Conservation (phyloP, 129 eudicot species). For the Escallonia herrerae region DNA sequence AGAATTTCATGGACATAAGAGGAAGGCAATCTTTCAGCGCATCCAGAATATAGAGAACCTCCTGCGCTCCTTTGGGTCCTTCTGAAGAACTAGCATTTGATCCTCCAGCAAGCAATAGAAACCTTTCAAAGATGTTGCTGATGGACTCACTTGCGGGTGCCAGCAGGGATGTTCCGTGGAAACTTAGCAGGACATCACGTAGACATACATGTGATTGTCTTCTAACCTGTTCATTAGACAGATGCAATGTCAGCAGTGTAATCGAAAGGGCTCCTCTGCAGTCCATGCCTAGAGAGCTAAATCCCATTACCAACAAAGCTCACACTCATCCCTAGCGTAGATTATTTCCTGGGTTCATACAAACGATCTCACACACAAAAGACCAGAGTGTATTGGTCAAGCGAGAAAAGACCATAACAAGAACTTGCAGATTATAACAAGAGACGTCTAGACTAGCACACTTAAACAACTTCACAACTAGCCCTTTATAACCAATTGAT, state of each 20-base stretch:
- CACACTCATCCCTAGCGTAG: background rate
- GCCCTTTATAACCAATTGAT: too few relatives aligned
- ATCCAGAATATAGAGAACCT: constrained; percentile 72
- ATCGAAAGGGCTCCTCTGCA: background rate
- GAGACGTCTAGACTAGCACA: too few relatives aligned
- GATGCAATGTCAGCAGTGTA: background rate
- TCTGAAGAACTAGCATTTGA: constrained; percentile 53
- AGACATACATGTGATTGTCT: constrained; percentile 59
- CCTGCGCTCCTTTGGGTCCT: constrained; percentile 72
- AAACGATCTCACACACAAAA: too few relatives aligned
- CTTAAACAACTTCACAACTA: too few relatives aligned
- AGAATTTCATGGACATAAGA: constrained; percentile 57
- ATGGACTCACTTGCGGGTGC: constrained; percentile 88
- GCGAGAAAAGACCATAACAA: too few relatives aligned
- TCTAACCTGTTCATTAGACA: constrained; percentile 48
- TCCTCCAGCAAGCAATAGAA: constrained; percentile 79
- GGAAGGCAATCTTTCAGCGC: constrained; percentile 70
- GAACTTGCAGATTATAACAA: too few relatives aligned
- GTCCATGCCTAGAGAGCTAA: background rate
- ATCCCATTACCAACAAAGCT: background rate
- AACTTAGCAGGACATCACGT: constrained; percentile 55
- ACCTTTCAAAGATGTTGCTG: constrained; percentile 61
- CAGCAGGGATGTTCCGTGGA: constrained; percentile 39
- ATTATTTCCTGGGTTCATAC: too few relatives aligned
- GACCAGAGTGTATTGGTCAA: too few relatives aligned